These are phyloP conservation scores for Vigna unguiculata DNA, from an alignment of 306 rosid genomes.

Conservation along the genomic window DNA sequence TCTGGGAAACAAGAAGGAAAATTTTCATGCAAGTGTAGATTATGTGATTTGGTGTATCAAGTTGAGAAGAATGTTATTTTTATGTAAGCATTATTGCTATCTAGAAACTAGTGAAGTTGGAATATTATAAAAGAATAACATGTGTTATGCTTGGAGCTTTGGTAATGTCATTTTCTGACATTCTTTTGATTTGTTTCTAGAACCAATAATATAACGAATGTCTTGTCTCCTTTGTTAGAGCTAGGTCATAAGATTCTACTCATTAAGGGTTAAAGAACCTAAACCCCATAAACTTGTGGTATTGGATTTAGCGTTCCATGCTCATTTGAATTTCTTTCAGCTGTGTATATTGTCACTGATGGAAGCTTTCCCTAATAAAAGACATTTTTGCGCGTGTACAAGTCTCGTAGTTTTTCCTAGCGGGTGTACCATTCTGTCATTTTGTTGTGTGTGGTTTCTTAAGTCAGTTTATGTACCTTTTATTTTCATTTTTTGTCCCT, in stretches of 20 bases:
- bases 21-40: conserved; percentile 11
- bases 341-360: background rate
- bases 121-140: background rate
- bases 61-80: background rate
- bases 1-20: conserved; percentile 4
- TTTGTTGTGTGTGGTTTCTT: background rate
- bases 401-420: background rate
- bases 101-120: background rate
- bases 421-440: background rate
- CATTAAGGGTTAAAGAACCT: background rate
- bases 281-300: background rate
- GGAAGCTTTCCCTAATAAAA: conserved; percentile 1
- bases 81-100: background rate
- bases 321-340: conserved; percentile 32
- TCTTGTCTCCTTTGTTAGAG: background rate
- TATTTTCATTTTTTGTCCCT: conserved; percentile 10
- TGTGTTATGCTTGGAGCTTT: background rate
- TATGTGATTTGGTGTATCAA: background rate
- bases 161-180: background rate
- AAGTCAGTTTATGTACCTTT: background rate
- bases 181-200: conserved; percentile 4
- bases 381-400: conserved; percentile 5
- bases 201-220: conserved; percentile 6
- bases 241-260: background rate
- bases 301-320: background rate